phyloP scores from a whole-genome alignment of 371 early-diverging fungal species.

The Zopfochytrium polystomum region DNA sequence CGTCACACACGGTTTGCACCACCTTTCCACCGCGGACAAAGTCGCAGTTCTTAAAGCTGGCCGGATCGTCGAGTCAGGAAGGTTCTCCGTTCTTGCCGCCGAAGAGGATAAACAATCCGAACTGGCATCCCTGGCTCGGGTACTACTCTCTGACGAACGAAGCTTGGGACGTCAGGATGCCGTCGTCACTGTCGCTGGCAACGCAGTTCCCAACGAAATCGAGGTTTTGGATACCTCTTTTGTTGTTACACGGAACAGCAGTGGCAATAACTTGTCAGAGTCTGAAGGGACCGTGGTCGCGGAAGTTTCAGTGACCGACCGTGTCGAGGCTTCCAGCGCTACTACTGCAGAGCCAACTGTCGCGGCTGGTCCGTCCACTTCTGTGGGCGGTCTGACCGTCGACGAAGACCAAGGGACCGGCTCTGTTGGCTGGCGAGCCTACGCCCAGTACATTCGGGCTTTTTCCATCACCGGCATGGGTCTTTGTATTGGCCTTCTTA shows the following conservation, averaged over 20 bases:
- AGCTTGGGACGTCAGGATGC: no score
- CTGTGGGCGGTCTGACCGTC: not conserved
- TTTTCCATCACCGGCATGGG: conserved; percentile 12
- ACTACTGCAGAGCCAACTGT: no score
- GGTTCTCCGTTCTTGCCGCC: conserved; percentile 32
- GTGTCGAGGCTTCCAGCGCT: no score
- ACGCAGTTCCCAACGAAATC: no score
- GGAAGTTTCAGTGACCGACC: no score
- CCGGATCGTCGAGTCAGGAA: conserved; percentile 58
- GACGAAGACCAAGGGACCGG: conserved; percentile 19
- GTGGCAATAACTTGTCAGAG: no score
- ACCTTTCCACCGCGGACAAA: conserved; percentile 47
- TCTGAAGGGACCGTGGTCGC: no score
- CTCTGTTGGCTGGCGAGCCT: conserved; percentile 16
- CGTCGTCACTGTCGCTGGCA: no score
- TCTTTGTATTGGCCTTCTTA: conserved; percentile 7
- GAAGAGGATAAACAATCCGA: not conserved
- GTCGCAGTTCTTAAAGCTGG: conserved; percentile 62
- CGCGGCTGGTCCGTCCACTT: no score
- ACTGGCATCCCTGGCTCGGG: not conserved
- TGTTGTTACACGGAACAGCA: no score
- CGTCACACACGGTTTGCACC: conserved; percentile 34
- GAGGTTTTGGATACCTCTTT: no score
- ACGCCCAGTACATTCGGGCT: conserved; percentile 13
- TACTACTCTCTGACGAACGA: not conserved